A percentile compares a stretch with the other conserved stretches of the same genome.
These are phyloP conservation scores for Boletus smithii DNA, from an alignment of 1,284 basidiomycete species.

Conservation along the genomic window DNA sequence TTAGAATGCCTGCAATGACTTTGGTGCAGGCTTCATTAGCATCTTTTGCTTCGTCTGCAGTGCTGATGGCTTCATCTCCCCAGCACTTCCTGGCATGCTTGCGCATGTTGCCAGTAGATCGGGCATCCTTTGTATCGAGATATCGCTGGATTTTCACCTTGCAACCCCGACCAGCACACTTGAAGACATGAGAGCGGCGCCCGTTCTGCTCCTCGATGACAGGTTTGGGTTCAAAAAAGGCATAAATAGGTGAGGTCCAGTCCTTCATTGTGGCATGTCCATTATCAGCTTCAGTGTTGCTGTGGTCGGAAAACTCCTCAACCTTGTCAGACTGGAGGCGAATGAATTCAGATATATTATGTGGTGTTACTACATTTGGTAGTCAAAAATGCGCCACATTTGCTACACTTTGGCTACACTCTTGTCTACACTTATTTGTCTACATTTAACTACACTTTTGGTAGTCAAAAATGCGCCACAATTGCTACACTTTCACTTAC, in stretches of 20 bases:
- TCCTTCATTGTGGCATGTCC: no score
- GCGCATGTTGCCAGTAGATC: neutral
- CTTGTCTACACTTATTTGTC: no score
- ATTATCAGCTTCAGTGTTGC: no score
- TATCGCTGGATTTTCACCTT: neutral
- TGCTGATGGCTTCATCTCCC: neutral
- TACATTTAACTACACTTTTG: no score
- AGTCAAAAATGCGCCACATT: no score
- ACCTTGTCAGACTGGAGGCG: no score
- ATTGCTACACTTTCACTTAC: no score
- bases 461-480: no score
- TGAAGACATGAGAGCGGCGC: neutral
- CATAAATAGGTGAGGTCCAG: neutral
- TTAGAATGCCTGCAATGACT: neutral
- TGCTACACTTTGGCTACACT: no score
- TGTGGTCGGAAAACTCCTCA: no score
- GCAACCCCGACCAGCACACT: neutral
- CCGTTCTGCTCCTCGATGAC: neutral
- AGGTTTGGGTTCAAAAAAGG: neutral
- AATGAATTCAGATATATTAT: no score
- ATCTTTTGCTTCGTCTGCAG: neutral
- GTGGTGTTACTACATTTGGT: no score
- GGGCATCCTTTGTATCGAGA: neutral
- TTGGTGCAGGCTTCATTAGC: neutral
- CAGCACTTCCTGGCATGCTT: constrained; percentile 1